Base-by-base conservation (phyloP, 805 yeast species). In the Wickerhamomyces mucosus region DNA sequence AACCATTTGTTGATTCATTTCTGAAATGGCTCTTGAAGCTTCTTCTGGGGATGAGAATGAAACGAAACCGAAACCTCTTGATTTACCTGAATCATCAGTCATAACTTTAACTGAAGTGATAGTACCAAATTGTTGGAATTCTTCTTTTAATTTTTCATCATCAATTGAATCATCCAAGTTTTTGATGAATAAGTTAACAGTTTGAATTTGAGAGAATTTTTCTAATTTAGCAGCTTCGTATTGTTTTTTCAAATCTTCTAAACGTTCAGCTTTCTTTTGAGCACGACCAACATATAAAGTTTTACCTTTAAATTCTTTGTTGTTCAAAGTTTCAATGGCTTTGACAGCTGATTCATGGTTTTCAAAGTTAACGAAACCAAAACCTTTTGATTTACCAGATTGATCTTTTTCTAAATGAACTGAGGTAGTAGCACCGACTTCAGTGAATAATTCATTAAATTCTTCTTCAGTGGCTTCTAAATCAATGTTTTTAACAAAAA, bases 41-140 rank as follows among this genome's bases (percentile, higher is more conserved):
- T 92, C 98, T 64, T 92, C 98, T 56, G 97, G 96, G 43, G 92
- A 64, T 35, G 95, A 77, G 81, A 79, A 92, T 68, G 98, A 86
- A 50, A 92, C 98, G 59, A 92, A 92, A 56, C 98, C 98, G 60
- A 92, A 92, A 48, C 97, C 97, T 72, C 84, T 89, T 43, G 96
- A 85, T 67, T 85, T 85, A 51, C 95, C 96, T 41, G 75, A 61
- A 53, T 88, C 96, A 58, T 84, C 95, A 53, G 80, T 75, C 96
- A 92, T 89, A 48, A 89, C 94, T 67, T 82, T 86, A 48, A 88
- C 96, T 39, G 96, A 84, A 45, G 96, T 83, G 67, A 92, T 92
- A 55, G 82, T 65, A 59, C 98, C 98, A 60, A 78, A 86, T 46
- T 92, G 85, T 53, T 83, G 68, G 60, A 92, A 92, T 65, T 84